Evolutionary conservation across 768 basidiomycete species (phyloP).

Genomic region (Leccinellum luteum): DNA sequence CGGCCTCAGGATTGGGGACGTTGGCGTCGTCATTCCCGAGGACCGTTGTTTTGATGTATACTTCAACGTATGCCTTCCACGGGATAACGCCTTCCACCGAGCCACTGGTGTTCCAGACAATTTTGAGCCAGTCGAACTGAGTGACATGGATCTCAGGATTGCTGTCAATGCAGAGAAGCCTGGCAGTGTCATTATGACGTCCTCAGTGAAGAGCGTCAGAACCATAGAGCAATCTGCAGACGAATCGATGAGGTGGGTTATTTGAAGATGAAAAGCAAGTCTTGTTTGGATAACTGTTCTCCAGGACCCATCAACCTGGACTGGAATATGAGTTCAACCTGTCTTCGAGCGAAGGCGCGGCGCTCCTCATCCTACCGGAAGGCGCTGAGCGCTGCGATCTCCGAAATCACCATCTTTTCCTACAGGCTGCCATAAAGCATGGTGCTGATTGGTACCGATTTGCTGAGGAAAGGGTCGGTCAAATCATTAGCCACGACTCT

Average conservation of each 20-base stretch:
- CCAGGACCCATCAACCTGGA: too few species aligned
- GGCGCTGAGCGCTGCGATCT: slow-evolving; percentile 25
- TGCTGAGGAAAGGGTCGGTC: too few species aligned
- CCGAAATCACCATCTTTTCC: slow-evolving; percentile 16
- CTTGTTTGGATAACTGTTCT: too few species aligned
- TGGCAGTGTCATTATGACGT: background rate
- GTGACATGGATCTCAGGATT: background rate
- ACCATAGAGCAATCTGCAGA: too few species aligned
- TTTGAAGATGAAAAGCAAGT: too few species aligned
- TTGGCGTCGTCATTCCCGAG: slow-evolving; percentile 31
- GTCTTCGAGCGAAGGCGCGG: slow-evolving; percentile 27
- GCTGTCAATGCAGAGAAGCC: background rate
- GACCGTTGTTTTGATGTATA: slow-evolving; percentile 36
- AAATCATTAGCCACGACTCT: too few species aligned
- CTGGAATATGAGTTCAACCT: slow-evolving; percentile 8
- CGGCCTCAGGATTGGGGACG: slow-evolving; percentile 36
- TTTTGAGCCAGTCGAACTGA: slow-evolving; percentile 22
- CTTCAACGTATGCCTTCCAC: slow-evolving; percentile 36
- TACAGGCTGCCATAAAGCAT: slow-evolving; percentile 16
- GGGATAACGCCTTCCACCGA: slow-evolving; percentile 21
- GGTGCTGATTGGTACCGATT: background rate
- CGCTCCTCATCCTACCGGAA: slow-evolving; percentile 33
- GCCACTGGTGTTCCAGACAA: slow-evolving; percentile 21
- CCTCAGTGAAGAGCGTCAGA: too few species aligned
- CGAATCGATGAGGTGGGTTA: too few species aligned